These are phyloP conservation scores for Pseudocercospora fuligena DNA, from an alignment of 2,329 filamentous ascomycete genomes.

Conservation along the genomic window DNA sequence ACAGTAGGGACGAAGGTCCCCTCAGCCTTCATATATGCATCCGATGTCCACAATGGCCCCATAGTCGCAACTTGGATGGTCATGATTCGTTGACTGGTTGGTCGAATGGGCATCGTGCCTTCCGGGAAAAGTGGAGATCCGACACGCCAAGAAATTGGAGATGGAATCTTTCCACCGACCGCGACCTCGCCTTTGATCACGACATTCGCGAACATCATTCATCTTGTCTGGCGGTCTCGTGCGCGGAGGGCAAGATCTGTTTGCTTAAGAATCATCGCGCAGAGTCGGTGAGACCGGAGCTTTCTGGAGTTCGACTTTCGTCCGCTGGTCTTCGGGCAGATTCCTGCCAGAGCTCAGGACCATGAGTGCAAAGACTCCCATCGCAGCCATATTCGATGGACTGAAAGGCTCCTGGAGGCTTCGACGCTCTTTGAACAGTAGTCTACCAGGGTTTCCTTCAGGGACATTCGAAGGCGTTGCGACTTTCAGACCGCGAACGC, in stretches of 20 bases:
- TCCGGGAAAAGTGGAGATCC: not conserved
- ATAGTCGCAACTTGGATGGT: not conserved
- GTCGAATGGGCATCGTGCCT: too few relatives aligned
- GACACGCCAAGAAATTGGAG: not conserved
- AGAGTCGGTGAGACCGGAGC: not conserved
- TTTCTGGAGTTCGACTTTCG: too few relatives aligned
- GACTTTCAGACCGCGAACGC: conserved; percentile 39
- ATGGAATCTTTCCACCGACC: not conserved
- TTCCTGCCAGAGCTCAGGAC: not conserved
- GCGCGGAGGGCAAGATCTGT: too few relatives aligned
- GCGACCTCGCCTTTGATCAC: not conserved
- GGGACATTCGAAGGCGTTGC: conserved; percentile 44
- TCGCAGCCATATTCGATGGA: conserved; percentile 39
- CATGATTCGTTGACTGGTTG: not conserved
- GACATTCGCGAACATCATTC: not conserved
- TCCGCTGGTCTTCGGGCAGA: too few relatives aligned
- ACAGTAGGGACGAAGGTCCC: not conserved
- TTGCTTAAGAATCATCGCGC: too few relatives aligned
- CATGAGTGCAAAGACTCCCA: conserved; percentile 30
- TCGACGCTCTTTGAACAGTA: conserved; percentile 39
- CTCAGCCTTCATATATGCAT: not conserved
- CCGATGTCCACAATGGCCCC: not conserved
- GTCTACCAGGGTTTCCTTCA: conserved; percentile 41
- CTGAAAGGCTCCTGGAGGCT: conserved; percentile 43
- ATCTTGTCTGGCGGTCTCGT: not conserved